phyloP scores from a whole-genome alignment of 1,139 yeast species.

The Hemisphaericaspora subhashii region DNA sequence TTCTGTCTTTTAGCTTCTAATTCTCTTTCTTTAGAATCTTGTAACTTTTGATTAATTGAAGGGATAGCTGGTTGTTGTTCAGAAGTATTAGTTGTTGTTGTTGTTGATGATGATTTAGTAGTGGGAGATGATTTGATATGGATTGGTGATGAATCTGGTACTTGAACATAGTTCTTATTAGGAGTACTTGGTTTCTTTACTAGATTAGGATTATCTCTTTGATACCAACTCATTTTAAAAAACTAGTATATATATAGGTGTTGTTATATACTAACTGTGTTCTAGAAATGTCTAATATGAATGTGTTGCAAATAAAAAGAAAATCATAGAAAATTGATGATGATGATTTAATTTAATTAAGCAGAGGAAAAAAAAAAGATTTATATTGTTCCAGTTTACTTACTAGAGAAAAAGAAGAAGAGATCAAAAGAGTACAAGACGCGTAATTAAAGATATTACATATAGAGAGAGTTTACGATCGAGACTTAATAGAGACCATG shows the following conservation, averaged over 20 bases:
- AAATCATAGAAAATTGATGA: too few species aligned
- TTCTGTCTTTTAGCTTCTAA: conserved; percentile 41
- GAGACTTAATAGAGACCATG: too few species aligned
- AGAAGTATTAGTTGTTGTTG: background rate
- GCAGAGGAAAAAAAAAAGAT: too few species aligned
- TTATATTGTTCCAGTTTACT: too few species aligned
- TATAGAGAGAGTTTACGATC: too few species aligned
- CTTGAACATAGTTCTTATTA: conserved; percentile 25
- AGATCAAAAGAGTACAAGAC: too few species aligned
- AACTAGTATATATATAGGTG: background rate
- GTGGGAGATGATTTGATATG: conserved; percentile 26
- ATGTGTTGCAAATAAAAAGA: too few species aligned
- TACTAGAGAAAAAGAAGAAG: too few species aligned
- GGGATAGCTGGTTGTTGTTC: conserved; percentile 11
- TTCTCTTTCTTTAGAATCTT: conserved; percentile 26
- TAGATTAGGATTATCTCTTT: conserved; percentile 22
- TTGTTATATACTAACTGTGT: background rate
- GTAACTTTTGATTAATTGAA: conserved; percentile 17
- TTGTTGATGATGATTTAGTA: background rate
- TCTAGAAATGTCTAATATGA: too few species aligned
- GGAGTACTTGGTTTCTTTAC: conserved; percentile 20
- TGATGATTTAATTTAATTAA: too few species aligned
- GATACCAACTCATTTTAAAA: conserved; percentile 34
- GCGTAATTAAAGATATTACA: too few species aligned
- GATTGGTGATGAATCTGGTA: conserved; percentile 41